Conservation (phyloP, 805 yeast species). For the Hemisphaericaspora nanyangensis region DNA sequence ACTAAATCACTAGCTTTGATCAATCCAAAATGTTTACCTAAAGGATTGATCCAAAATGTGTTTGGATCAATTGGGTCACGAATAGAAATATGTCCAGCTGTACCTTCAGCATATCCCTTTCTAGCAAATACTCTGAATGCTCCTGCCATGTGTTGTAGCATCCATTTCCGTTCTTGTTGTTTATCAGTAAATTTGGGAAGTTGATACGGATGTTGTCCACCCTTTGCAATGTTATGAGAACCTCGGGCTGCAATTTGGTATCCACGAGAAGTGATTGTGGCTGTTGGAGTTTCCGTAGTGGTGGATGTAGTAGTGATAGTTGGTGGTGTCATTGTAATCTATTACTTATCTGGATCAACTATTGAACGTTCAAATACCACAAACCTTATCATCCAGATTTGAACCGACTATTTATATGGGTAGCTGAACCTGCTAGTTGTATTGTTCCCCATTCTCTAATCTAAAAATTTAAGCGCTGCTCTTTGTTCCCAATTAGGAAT, state of each 20-base stretch:
- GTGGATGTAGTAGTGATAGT: constrained; percentile 3
- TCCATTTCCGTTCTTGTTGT: constrained; percentile 48
- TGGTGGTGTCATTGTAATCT: neutral
- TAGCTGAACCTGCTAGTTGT: too few species aligned
- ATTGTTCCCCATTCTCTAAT: too few species aligned
- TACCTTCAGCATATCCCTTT: constrained; percentile 69
- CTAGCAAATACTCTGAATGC: constrained; percentile 83
- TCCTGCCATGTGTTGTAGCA: constrained; percentile 74
- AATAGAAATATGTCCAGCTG: constrained; percentile 83
- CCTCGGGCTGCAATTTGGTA: constrained; percentile 45
- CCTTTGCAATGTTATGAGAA: constrained; percentile 58
- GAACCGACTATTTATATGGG: too few species aligned
- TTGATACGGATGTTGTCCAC: constrained; percentile 48
- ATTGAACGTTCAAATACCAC: too few species aligned
- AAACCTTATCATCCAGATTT: too few species aligned
- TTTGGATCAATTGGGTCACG: constrained; percentile 79
- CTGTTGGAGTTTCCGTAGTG: neutral
- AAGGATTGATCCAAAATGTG: constrained; percentile 88
- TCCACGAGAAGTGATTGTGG: constrained; percentile 32
- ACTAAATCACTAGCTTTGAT: constrained; percentile 38
- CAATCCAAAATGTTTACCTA: constrained; percentile 66
- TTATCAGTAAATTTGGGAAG: constrained; percentile 50
- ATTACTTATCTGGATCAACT: too few species aligned
- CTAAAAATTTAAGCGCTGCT: too few species aligned
- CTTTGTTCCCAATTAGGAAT: too few species aligned